Base-by-base conservation (phyloP, 768 basidiomycete genomes). In the Postia placenta region DNA sequence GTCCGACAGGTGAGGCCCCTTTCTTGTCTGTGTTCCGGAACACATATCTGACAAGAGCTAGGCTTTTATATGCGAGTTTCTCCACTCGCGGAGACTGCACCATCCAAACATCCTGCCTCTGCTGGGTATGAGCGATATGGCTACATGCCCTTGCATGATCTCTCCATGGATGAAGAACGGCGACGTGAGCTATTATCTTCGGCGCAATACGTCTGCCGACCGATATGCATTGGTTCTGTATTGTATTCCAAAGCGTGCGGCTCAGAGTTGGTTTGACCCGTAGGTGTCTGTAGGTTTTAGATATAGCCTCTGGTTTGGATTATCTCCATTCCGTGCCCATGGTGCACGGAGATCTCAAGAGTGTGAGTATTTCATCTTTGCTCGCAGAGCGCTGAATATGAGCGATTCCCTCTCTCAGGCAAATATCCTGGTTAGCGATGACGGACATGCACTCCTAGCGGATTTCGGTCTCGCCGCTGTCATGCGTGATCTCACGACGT, bases 331-430 rank as follows among this genome's bases (percentile, higher is more conserved):
- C 25, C 5, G 17, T 40, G 11, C 23, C 23, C 15, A 48, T 48
- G 7, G 22, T 48, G 15, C 47, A 48, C 17, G 47, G 47, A 7
- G 47, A 48, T 36, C 28, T 48, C 4, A 48, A 48, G 26, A 38
- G 47, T n/a, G 47, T 48, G 30, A 5, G 47, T 30, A 9, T 19
- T 11, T 19, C 17, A 20, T 23, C 15, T 4, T 42, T n/a, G 12
- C n/a, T 27, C 4, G 12, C 25, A 27, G 7, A 28, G 5, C 11
- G 11, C 5, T 9, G 46, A 4, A 36, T 3, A 11, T 36, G 11
- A 25, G 6, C 39, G 2, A 37, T 24, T 6, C n/a, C 15, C 26
- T n/a, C 5, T 28, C 7, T 20, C 26, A 48, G 47, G 26, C 26
- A n/a, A 48, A 48, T 22, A 48, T 48, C 40, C 38, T 48, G 9